Base-by-base conservation (phyloP, 345 rosid genomes). In the Boechera retrofracta region DNA sequence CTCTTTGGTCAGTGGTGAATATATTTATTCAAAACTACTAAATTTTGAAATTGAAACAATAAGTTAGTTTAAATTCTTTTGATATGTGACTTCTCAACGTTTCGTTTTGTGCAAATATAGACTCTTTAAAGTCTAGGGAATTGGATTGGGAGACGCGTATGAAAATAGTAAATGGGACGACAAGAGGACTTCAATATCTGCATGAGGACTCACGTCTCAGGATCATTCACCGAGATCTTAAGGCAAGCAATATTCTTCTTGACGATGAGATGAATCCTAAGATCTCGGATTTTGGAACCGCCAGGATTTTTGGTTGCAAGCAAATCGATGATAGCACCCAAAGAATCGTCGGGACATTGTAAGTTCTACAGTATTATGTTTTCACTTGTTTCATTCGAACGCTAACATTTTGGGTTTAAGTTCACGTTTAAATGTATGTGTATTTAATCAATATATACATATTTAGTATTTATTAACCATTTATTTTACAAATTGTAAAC, bases 151-250 rank as follows among this genome's bases (percentile, higher is more conserved):
- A 62, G 11, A 62, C 2, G 1, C 67, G 67, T 62, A 62, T 41
- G 51, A 6, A 41, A 6, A 62, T 62, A 41, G 0, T 62, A 6
- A 41, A 11, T 41, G 67, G 67, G 9, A 62, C 51, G 0, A 62
- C 67, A 24, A 62, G 33, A 41, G 67, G 67, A 62, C 67, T 62
- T 41, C 67, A 62, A 62, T 62, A 62, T 62, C 12, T 41, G 21
- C 67, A 62, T 41, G 67, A 62, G 33, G 10, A 62, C 51, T 62
- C 67, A 11, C 51, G 67, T 3, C 67, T 5, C 0, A 41, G 33
- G 21, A 62, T 62, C 67, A 62, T 62, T 24, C 67, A 62, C 1
- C 67, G 67, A 62, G 67, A 62, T 62, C 49, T 62, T 41, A 62
- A 62, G 5, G 35, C 49, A 21, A 62, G 67, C 51, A 39, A 62